Conservation (phyloP, 257 asterid species). For the Eustoma russellianum region DNA sequence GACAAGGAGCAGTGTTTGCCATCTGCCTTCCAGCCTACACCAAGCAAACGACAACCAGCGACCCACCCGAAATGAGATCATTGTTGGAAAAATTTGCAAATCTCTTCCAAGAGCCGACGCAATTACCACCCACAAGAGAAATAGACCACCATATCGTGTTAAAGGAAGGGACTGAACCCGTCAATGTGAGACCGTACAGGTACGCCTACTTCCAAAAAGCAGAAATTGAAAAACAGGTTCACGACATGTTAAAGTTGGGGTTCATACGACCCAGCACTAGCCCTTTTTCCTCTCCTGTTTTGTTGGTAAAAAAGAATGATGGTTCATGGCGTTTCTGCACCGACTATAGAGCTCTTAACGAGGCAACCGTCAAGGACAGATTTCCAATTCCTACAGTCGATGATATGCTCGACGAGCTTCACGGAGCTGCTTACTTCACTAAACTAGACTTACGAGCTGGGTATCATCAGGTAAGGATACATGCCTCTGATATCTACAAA, state of each 20-base stretch:
- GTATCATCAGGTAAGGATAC: neutral
- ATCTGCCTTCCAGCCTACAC: neutral
- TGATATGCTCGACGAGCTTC: no score
- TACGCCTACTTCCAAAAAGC: neutral
- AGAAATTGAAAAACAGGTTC: neutral
- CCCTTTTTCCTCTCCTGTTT: neutral
- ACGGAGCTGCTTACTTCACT: no score
- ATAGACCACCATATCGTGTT: neutral
- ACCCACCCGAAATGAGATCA: neutral
- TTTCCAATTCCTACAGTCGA: no score
- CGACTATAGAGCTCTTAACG: no score
- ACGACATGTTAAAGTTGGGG: neutral
- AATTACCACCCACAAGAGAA: neutral
- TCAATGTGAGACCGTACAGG: no score
- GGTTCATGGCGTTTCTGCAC: no score
- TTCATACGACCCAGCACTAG: neutral
- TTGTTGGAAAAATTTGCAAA: neutral
- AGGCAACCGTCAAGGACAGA: no score
- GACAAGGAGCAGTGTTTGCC: neutral
- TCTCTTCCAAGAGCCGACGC: neutral
- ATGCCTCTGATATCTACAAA: neutral
- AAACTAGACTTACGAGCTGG: no score
- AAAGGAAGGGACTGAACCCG: neutral
- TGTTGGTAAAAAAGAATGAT: neutral
- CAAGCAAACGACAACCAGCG: no score